Base-by-base conservation (phyloP, 331 rosid species). In the Pyrus hybrid region DNA sequence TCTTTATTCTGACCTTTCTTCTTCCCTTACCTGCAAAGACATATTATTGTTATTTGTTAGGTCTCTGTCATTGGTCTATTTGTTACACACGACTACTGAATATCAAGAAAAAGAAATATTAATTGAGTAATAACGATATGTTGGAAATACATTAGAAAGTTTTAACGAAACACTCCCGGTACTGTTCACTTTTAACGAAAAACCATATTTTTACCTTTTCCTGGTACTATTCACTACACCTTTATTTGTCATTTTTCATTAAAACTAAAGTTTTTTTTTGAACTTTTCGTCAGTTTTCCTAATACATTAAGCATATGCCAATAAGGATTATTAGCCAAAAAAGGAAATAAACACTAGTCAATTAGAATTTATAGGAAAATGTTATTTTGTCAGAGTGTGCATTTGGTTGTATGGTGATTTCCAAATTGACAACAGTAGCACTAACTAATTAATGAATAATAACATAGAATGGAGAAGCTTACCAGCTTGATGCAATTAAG, bases 11-110 rank as follows among this genome's bases (percentile, higher is more conserved):
- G 45, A 37, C 45, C 45, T 3, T 37, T 37, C 45, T 66, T 74
- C 74, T 21, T 57, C 74, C 14, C 49, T 72, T 73, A 70, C 87
- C 94, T 88, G 77, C 84, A 83, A 72, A 51, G 63, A 63, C 26
- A 61, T 22, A 66, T 3, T 37, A 28, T 57, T 61, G 66, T 56
- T 17, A 17, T 6, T 49, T 12, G 32, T 63, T 80, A 6, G 73
- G 67, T 63, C 76, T 23, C 22, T 43, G n/a, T 29, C 78, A 47
- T 29, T 67, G 13, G 68, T 63, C 43, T 6, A 63, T 63, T 28
- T 29, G 11, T 29, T 63, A 63, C 67, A 60, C 30, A 10, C 13
- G 57, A 1, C 57, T 51, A 6, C 10, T 51, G 18, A 51, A 51
- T 51, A 6, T 6, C 4, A 17, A 51, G 57, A 51, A 17, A 49